Base-by-base conservation (phyloP, 106 monocot genomes). In the Dendrobium huoshanense region DNA sequence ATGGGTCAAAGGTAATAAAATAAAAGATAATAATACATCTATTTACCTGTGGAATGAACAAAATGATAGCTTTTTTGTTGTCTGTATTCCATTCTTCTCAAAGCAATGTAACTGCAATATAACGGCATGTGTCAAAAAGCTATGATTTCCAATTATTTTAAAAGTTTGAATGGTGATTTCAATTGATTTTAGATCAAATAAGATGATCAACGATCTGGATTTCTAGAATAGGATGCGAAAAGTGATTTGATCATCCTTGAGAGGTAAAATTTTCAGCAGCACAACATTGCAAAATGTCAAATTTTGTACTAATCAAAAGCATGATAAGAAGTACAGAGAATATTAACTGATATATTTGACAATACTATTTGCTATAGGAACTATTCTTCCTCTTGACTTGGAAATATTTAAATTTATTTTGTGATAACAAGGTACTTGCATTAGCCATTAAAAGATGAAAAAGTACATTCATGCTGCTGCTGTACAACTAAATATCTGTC, bases 21-120 rank as follows among this genome's bases (percentile, higher is more conserved):
- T 15, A 51, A 51, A 65, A 22, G 10, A 65, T 15, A 65, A 65
- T 25, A 65, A 65, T 10, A 25, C 6, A 6, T 1, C 22, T 22
- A 25, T 9, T 24, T 65, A 92, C 97, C 91, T 85, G 80, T 98
- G 97, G 76, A 88, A 67, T 31, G 89, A 83, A 80, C 97, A 98
- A 75, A 94, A 94, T 10, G 97, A 98, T 75, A 94, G 67, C 88
- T 86, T 94, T 77, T 88, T 89, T 77, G 94, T 98, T 82, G 85
- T 89, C 78, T 87, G 92, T 73, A 82, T 90, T 73, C 97, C 92
- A 82, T 98, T 98, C 84, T 81, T 98, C 58, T 91, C 90, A 59
- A 83, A 84, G 84, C 87, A 90, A 44, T 87, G 94, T 82, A 98
- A 80, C 97, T 98, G 89, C 83, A 89, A 48, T 19, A 82, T 64